phyloP scores from a whole-genome alignment of 148 eudicot genomes.

The Talinum fruticosum region DNA sequence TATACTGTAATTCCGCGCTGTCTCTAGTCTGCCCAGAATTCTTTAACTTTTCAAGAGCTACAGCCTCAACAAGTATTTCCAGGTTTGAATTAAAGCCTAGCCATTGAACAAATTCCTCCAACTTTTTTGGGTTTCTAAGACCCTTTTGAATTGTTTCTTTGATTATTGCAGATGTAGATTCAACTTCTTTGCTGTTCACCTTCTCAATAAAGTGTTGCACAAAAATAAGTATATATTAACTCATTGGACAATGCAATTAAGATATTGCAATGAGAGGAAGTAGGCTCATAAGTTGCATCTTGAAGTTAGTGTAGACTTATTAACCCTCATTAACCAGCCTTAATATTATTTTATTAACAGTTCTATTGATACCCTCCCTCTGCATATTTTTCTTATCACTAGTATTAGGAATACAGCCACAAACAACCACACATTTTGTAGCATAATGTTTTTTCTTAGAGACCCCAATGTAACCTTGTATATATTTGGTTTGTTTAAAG shows the following conservation, averaged over 20 bases:
- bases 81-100: conserved; percentile 70
- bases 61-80: conserved; percentile 87
- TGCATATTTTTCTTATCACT: no score
- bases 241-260: neutral
- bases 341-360: no score
- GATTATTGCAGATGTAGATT: conserved; percentile 43
- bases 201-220: conserved; percentile 53
- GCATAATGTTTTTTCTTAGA: no score
- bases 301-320: no score
- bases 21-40: conserved; percentile 88
- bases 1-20: conserved; percentile 57
- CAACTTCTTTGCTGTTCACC: conserved; percentile 42
- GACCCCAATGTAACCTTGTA: no score
- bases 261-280: neutral
- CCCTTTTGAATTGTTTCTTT: conserved; percentile 54
- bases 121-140: conserved; percentile 50
- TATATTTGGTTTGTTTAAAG: no score
- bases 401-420: no score
- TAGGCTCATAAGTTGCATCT: no score
- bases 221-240: neutral
- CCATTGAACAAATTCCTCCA: conserved; percentile 54
- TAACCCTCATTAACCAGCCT: no score
- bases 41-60: conserved; percentile 88
- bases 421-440: no score
- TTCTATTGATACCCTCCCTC: no score